phyloP scores from a whole-genome alignment of 176 grass and related monocot genomes.

The Saccharum officinarum region DNA sequence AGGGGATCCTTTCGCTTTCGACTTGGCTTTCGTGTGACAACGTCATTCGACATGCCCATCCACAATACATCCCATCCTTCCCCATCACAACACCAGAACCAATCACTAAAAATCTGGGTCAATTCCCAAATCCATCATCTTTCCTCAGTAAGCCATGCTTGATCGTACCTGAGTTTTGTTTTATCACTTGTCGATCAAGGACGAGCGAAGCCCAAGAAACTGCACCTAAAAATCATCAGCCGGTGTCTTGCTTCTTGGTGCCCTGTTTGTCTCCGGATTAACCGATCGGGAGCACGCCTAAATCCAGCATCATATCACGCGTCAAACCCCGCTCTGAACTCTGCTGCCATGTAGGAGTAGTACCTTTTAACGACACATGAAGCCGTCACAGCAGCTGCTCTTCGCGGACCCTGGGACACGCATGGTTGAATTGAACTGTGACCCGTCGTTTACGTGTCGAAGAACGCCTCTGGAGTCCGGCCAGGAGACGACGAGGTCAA shows the following conservation, averaged over 20 bases:
- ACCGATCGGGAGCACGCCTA: not conserved
- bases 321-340: not conserved
- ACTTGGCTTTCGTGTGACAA: constrained; percentile 37
- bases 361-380: not conserved
- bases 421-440: not conserved
- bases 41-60: constrained; percentile 24
- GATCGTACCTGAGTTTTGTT: not conserved
- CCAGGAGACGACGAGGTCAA: constrained; percentile 30
- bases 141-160: not conserved
- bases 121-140: not conserved
- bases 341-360: not conserved
- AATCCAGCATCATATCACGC: not conserved
- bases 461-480: not conserved
- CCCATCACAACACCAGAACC: constrained; percentile 8
- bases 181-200: not conserved
- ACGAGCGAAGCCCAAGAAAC: not conserved
- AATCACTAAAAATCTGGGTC: not conserved
- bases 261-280: not conserved
- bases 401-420: not conserved
- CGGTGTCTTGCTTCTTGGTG: not conserved
- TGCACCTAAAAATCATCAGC: not conserved
- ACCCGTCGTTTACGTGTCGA: constrained; percentile 39
- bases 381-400: constrained; percentile 1
- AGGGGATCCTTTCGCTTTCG: constrained; percentile 26
- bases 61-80: not conserved